Conservation (phyloP, 2,329 filamentous ascomycete species). For the Coniosporium tulheliwenetii region DNA sequence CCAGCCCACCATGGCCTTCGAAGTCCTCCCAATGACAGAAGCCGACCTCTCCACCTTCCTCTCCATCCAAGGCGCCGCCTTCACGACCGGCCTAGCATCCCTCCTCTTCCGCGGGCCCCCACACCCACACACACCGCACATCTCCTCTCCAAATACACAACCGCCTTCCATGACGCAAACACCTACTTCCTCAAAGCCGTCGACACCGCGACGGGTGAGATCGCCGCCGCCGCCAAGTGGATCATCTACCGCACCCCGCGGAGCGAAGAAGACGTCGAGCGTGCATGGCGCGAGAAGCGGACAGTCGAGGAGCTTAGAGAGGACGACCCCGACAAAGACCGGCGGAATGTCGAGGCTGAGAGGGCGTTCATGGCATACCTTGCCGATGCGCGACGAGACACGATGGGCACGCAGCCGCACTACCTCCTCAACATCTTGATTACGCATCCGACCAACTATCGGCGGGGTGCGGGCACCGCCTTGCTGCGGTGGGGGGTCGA, state of each 20-base stretch:
- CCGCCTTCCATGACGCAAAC: constrained; percentile 7
- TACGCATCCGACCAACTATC: constrained; percentile 23
- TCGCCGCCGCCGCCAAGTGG: constrained; percentile 17
- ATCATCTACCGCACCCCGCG: constrained; percentile 6
- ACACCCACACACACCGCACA: constrained; percentile 3
- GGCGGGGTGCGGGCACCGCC: constrained; percentile 21
- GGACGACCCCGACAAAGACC: constrained; percentile 5
- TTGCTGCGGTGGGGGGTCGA: constrained; percentile 22
- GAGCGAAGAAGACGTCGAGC: constrained; percentile 10
- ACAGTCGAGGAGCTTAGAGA: constrained; percentile 7
- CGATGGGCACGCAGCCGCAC: constrained; percentile 11
- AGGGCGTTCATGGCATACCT: constrained; percentile 9
- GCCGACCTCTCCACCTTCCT: constrained; percentile 10
- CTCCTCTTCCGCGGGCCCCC: constrained; percentile 11
- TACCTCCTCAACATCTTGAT: constrained; percentile 9
- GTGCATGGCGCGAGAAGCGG: constrained; percentile 2
- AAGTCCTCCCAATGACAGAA: constrained; percentile 8
- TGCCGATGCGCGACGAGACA: constrained; percentile 7
- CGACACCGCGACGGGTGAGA: constrained; percentile 10
- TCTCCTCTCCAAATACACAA: constrained; percentile 3
- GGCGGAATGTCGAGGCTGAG: constrained; percentile 5
- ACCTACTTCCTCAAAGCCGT: constrained; percentile 12
- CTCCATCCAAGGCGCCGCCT: constrained; percentile 10
- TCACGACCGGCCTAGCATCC: constrained; percentile 11
- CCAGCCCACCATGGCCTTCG: constrained; percentile 10